phyloP scores from a whole-genome alignment of 1,284 basidiomycete genomes.

The Fomitiporia mediterranea region DNA sequence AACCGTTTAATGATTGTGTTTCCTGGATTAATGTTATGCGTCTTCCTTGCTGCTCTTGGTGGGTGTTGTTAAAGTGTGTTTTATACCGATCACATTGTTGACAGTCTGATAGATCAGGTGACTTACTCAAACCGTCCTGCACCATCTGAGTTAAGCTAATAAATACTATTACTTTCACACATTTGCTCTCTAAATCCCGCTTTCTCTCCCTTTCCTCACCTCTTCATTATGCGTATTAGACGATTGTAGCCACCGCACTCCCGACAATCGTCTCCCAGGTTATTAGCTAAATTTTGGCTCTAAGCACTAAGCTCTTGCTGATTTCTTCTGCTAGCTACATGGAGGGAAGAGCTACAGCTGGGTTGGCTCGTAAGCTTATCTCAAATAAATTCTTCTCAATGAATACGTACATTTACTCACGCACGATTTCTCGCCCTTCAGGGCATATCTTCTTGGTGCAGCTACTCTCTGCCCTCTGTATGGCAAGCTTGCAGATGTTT shows the following conservation, averaged over 20 bases:
- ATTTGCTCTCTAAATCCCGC: no score
- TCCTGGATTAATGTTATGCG: conserved; percentile 37
- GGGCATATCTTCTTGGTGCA: conserved; percentile 70
- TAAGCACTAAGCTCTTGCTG: no score
- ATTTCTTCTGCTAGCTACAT: no score
- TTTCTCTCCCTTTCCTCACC: no score
- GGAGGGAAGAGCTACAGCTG: conserved; percentile 68
- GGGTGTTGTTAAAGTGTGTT: conserved; percentile 10
- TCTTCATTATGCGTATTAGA: conserved; percentile 40
- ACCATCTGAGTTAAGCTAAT: no score
- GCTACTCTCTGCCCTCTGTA: conserved; percentile 69
- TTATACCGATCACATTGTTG: neutral
- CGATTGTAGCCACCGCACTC: conserved; percentile 75
- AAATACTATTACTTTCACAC: no score
- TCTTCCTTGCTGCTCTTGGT: conserved; percentile 41
- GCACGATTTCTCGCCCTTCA: conserved; percentile 26
- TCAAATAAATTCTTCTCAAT: neutral
- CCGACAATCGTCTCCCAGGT: conserved; percentile 70
- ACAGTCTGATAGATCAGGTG: neutral
- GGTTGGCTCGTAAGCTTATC: conserved; percentile 58
- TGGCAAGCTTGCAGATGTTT: conserved; percentile 68
- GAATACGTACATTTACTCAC: neutral
- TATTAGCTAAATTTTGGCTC: no score
- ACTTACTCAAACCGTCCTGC: neutral
- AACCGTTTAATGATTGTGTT: conserved; percentile 40